These are phyloP conservation scores for Pythium coloratum DNA, from an alignment of 352 stramenopile genomes.

Conservation along the genomic window DNA sequence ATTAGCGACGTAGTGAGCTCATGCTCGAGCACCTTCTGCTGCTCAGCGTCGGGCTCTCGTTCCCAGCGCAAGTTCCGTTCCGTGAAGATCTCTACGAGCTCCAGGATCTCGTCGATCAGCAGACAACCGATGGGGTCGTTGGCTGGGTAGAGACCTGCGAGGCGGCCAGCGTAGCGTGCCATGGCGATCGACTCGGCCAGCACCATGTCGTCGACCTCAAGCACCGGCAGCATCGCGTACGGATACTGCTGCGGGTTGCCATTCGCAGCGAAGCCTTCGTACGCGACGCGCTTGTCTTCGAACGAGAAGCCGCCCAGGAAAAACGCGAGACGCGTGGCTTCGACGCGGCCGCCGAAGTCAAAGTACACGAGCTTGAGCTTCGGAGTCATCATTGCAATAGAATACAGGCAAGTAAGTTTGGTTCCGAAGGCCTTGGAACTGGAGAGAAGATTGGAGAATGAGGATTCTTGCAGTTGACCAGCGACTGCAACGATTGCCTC, in stretches of 20 bases:
- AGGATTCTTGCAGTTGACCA: background rate
- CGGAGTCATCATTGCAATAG: constrained; percentile 1
- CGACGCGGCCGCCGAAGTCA: constrained; percentile 28
- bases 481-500: background rate
- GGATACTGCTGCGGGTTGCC: constrained; percentile 22
- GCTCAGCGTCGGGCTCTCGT: constrained; percentile 4
- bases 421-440: no score
- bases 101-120: constrained; percentile 26
- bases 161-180: constrained; percentile 32
- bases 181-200: constrained; percentile 35
- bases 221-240: constrained; percentile 31
- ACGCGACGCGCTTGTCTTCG: constrained; percentile 32
- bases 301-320: constrained; percentile 33
- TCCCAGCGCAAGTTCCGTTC: constrained; percentile 25
- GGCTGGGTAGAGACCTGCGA: constrained; percentile 37
- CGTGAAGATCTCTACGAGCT: constrained; percentile 19
- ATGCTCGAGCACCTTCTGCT: constrained; percentile 10
- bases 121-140: constrained; percentile 4
- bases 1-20: constrained; percentile 4
- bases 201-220: constrained; percentile 31
- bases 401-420: background rate
- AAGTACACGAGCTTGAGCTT: constrained; percentile 37
- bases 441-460: no score
- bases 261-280: constrained; percentile 18
- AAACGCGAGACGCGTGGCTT: constrained; percentile 29